A percentile compares a stretch with the other conserved stretches of the same genome.
Evolutionary conservation across 306 rosid species (phyloP).

Genomic region (Lathyrus sativus): DNA sequence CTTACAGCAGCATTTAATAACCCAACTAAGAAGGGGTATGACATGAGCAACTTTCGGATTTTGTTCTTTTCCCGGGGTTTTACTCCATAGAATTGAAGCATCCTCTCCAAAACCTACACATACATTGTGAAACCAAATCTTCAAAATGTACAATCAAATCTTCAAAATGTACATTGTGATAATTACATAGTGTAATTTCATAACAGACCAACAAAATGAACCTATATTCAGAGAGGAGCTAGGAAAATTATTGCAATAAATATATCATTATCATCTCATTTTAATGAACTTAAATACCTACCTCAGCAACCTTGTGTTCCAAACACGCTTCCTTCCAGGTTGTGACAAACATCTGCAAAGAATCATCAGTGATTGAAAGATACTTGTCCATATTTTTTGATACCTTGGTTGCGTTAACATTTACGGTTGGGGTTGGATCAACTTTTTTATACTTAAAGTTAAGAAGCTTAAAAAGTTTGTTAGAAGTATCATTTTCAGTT

Average conservation of each 20-base stretch:
- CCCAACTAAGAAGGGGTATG: conserved; percentile 66
- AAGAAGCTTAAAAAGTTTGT: conserved; percentile 35
- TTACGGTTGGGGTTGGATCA: conserved; percentile 29
- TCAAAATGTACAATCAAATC: conserved; percentile 16
- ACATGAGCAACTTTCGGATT: conserved; percentile 41
- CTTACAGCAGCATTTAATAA: conserved; percentile 88
- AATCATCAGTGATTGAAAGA: conserved; percentile 45
- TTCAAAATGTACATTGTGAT: background rate
- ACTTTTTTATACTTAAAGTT: conserved; percentile 43
- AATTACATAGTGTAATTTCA: conserved; percentile 12
- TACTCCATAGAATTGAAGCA: conserved; percentile 60
- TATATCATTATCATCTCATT: conserved; percentile 1
- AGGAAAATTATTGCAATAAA: conserved; percentile 5
- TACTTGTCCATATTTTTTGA: conserved; percentile 25
- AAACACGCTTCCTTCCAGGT: conserved; percentile 83
- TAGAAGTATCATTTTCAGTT: conserved; percentile 33
- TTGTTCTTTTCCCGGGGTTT: conserved; percentile 32
- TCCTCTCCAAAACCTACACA: conserved; percentile 73
- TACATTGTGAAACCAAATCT: conserved; percentile 25
- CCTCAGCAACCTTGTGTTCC: conserved; percentile 54
- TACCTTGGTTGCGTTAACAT: conserved; percentile 31
- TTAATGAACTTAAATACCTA: conserved; percentile 39
- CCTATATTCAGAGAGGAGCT: background rate
- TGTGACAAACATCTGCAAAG: conserved; percentile 64
- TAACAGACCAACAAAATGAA: conserved; percentile 21